Conservation (phyloP, 2,329 filamentous ascomycete species). For the Cytospora schulzeri region DNA sequence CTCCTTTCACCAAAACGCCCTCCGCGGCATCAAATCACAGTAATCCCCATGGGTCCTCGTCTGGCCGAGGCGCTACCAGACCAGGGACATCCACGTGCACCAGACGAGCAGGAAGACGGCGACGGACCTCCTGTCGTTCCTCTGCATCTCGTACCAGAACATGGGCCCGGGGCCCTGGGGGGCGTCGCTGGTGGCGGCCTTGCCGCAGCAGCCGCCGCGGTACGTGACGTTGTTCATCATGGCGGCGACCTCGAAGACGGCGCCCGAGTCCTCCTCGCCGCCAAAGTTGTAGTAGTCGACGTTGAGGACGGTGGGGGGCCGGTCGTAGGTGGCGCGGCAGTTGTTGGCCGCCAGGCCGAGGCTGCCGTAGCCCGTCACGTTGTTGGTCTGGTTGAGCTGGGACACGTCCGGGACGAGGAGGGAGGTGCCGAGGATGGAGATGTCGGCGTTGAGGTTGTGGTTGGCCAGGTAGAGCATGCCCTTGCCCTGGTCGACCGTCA, state of each 20-base stretch:
- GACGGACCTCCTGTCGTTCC: slow-evolving; percentile 19
- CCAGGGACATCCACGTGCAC: slow-evolving; percentile 28
- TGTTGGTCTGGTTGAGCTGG: slow-evolving; percentile 72
- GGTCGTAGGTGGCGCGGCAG: slow-evolving; percentile 64
- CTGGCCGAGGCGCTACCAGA: slow-evolving; percentile 27
- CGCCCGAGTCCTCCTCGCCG: slow-evolving; percentile 55
- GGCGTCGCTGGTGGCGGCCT: slow-evolving; percentile 26
- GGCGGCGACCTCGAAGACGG: slow-evolving; percentile 76
- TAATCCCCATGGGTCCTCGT: slow-evolving; percentile 22
- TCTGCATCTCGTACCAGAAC: slow-evolving; percentile 23
- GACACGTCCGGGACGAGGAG: slow-evolving; percentile 74
- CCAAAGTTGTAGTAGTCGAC: slow-evolving; percentile 85
- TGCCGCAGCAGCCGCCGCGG: slow-evolving; percentile 57
- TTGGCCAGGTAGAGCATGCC: slow-evolving; percentile 80
- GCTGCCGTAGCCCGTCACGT: slow-evolving; percentile 63
- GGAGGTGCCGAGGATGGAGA: slow-evolving; percentile 64
- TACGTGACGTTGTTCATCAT: slow-evolving; percentile 74
- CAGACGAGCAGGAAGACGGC: slow-evolving; percentile 25
- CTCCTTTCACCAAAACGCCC: slow-evolving; percentile 20
- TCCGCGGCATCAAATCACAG: slow-evolving; percentile 27
- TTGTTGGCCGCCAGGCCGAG: slow-evolving; percentile 65
- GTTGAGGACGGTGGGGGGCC: slow-evolving; percentile 75
- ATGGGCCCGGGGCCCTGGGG: slow-evolving; percentile 21
- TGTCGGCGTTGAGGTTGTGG: slow-evolving; percentile 84
- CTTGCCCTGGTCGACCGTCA: slow-evolving; percentile 49